phyloP scores from a whole-genome alignment of 352 stramenopile species.

The Labyrinthula sp. region DNA sequence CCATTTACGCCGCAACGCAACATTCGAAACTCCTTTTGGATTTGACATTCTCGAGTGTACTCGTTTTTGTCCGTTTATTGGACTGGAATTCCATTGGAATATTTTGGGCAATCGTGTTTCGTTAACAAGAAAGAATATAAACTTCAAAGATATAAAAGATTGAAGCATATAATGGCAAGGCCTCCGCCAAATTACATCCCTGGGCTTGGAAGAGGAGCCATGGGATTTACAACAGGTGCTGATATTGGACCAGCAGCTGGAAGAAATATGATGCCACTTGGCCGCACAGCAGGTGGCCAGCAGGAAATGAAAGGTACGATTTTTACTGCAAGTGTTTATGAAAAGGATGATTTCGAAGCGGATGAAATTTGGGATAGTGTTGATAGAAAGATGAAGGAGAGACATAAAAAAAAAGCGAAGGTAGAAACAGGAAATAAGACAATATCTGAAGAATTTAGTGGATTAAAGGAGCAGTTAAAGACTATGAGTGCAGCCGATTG shows the following conservation, averaged over 20 bases:
- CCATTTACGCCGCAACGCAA: too few species aligned
- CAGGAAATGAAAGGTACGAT: slow-evolving; percentile 48
- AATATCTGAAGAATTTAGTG: slow-evolving; percentile 60
- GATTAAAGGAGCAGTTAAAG: slow-evolving; percentile 50
- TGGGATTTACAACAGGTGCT: slow-evolving; percentile 31
- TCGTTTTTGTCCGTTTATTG: slow-evolving; percentile 9
- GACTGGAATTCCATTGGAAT: slow-evolving; percentile 2
- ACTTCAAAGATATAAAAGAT: too few species aligned
- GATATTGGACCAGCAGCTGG: slow-evolving; percentile 29
- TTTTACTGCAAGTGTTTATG: slow-evolving; percentile 54
- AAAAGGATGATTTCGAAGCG: slow-evolving; percentile 53
- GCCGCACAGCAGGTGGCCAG: slow-evolving; percentile 38
- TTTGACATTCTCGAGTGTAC: slow-evolving; percentile 3
- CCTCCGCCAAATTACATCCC: slow-evolving; percentile 27
- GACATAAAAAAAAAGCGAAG: slow-evolving; percentile 44
- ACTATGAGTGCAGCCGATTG: slow-evolving; percentile 53
- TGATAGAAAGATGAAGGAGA: slow-evolving; percentile 49
- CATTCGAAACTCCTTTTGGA: not conserved
- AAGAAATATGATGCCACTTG: not conserved
- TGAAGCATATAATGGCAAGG: too few species aligned
- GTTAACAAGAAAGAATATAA: slow-evolving; percentile 7
- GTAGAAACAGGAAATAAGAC: slow-evolving; percentile 52
- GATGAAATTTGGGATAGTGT: slow-evolving; percentile 55
- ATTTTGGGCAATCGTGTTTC: too few species aligned
- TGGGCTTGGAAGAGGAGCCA: slow-evolving; percentile 30